Base-by-base conservation (phyloP, 257 asterid genomes). In the Cordia subcordata region DNA sequence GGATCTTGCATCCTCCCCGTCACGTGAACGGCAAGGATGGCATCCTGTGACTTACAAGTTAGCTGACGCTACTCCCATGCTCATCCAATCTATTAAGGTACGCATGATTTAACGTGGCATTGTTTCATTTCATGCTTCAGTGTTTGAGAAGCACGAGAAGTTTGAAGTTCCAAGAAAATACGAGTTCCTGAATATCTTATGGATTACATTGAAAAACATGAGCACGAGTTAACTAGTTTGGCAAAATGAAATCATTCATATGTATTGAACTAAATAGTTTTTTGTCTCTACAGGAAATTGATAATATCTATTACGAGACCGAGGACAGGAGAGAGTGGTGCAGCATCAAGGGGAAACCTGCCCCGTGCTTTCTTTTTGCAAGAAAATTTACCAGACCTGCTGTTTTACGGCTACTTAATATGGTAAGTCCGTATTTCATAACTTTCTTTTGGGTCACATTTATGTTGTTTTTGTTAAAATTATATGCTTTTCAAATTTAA, bases 321-420 rank as follows among this genome's bases (percentile, higher is more conserved):
- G 96, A 92, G 75, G 79, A 84, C 62, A 78, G 99, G 74, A 86
- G 91, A 77, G 99, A 92, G 72, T 92, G 99, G 99, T 92, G 96
- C 85, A 79, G 89, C 42, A 88, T 90, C 83, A 92, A 81, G 72
- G 95, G 85, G 33, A 92, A 83, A 58, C 99, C 96, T 66, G 90
- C 96, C 33, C 68, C 77, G 39, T 92, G 99, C 77, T 92, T 92
- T 83, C 95, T 88, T 44, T 88, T 92, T 6, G 94, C 96, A 4
- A 81, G 99, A 74, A 92, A 92, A 73, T 92, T 92, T 66, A 82
- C 96, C 0, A 79, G 99, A 60, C 94, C 96, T 55, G 94, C 99
- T 45, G 96, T 90, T 68, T 62, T 92, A 35, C 83, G 89, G 49
- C 96, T 88, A 50, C 86, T 92, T 72, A 88, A 84, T 79, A 79